Evolutionary conservation across 495 filamentous ascomycete species (phyloP), one percentile per base, ranked within the genome.

Genomic region (Talaromyces trachyspermus): DNA sequence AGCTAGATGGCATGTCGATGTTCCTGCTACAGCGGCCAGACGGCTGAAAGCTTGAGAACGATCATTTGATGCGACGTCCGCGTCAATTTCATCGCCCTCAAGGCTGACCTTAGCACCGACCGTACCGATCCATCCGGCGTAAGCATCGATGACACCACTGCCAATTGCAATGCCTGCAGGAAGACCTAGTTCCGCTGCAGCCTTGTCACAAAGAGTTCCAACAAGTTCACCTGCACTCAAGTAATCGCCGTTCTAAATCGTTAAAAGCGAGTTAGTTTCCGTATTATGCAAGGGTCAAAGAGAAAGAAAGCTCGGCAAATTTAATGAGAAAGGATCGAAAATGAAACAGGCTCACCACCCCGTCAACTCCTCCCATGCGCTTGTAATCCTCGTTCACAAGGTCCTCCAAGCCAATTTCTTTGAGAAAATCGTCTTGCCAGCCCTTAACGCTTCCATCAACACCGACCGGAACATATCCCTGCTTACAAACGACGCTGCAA

Each of bases 401-500:
- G 50, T 95, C 92, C 17, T 70, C 72, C 24, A 98, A 72, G 6
- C 92, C 91, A 56, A 98, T 95, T 6, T 77, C 73, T 5, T 76
- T 71, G 49, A 94, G 75, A 56, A 98, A 98, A 54, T 96, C 91
- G 51, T 88, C 88, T 61, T 97, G 89, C 92, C 92, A 98, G 4
- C 92, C 92, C 67, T 96, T 98, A 14, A 95, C 88, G 64, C 90
- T 95, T 29, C 91, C 91, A 57, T 98, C 92, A 15, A 96, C 88
- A 32, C 92, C 92, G 11, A 96, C 85, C 0, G 92, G 92, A 1
- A 98, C 86, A 59, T 80, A 96, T 1, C 91, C 92, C 58, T 97
- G 92, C 65, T 96, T 97, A 65, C 92, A 96, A 15, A 95, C 86
- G 3, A 88, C 83, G 50, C 86, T 95, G 62, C 91, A 97, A 58